Percentiles rank a stretch among this genome's conserved stretches.
Conservation (phyloP, 2,329 filamentous ascomycete genomes). For the Raffaelea arxii region DNA sequence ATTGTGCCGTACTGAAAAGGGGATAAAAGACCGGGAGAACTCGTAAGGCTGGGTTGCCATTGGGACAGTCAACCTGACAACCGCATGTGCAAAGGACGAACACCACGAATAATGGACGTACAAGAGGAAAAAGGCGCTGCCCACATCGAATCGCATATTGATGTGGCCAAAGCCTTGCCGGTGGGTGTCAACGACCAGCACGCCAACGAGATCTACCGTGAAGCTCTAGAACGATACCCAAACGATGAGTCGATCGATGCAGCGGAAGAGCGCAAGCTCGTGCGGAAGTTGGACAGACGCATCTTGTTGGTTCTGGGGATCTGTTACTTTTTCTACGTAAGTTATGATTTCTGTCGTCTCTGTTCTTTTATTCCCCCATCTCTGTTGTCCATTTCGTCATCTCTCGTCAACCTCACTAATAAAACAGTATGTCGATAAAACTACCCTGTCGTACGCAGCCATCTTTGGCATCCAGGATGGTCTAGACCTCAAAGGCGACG, state of each 20-base stretch:
- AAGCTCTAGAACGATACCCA: conserved; percentile 26
- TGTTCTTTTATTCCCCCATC: conserved; percentile 6
- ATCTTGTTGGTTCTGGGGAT: conserved; percentile 28
- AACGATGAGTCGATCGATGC: conserved; percentile 26
- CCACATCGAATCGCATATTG: too few relatives aligned
- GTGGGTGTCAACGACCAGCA: conserved; percentile 16
- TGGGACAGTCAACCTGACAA: too few relatives aligned
- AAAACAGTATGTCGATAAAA: conserved; percentile 27
- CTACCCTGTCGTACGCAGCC: conserved; percentile 51
- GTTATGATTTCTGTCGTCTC: conserved; percentile 7
- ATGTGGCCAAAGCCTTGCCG: too few relatives aligned
- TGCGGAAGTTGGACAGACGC: conserved; percentile 26
- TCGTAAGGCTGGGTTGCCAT: too few relatives aligned
- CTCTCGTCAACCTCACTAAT: too few relatives aligned
- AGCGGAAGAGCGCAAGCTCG: conserved; percentile 21
- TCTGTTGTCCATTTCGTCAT: not conserved
- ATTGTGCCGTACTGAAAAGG: too few relatives aligned
- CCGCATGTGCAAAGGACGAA: too few relatives aligned
- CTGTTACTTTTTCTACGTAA: conserved; percentile 31
- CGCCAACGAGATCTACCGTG: conserved; percentile 21
- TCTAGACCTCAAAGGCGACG: conserved; percentile 42
- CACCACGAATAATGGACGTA: too few relatives aligned
- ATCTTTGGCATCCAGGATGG: conserved; percentile 55
- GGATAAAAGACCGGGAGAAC: too few relatives aligned
- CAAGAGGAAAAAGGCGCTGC: too few relatives aligned